phyloP scores from a whole-genome alignment of 2,329 filamentous ascomycete species.

The Fusarium sp. region DNA sequence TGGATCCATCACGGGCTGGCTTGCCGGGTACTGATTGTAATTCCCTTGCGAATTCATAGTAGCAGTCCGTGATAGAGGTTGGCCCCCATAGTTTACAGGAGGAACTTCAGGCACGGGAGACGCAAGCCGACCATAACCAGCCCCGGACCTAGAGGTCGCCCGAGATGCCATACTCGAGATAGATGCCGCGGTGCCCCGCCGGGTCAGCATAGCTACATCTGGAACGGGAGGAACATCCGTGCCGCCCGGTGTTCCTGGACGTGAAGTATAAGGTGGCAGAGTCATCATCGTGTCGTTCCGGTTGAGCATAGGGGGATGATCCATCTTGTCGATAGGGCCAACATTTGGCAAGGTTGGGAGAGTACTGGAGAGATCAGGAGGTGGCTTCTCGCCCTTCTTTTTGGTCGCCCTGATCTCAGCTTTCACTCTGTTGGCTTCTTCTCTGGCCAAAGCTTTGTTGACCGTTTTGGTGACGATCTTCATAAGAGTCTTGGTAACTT shows the following conservation, averaged over 20 bases:
- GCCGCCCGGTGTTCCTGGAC: slow-evolving; percentile 64
- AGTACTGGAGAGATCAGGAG: slow-evolving; percentile 70
- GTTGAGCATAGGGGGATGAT: slow-evolving; percentile 67
- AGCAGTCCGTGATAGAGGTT: slow-evolving; percentile 49
- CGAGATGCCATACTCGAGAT: slow-evolving; percentile 72
- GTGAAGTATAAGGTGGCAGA: slow-evolving; percentile 71
- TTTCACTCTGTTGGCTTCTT: slow-evolving; percentile 70
- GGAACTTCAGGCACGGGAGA: slow-evolving; percentile 54
- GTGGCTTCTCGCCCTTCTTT: slow-evolving; percentile 63
- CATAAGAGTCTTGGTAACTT: slow-evolving; percentile 86
- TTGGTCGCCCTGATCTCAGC: slow-evolving; percentile 63
- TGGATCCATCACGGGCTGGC: slow-evolving; percentile 24
- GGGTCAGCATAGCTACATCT: slow-evolving; percentile 60
- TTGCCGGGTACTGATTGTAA: slow-evolving; percentile 40
- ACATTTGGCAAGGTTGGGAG: slow-evolving; percentile 68
- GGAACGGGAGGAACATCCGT: slow-evolving; percentile 65
- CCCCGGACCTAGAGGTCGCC: slow-evolving; percentile 66
- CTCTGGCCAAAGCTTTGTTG: slow-evolving; percentile 86
- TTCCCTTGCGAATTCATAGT: slow-evolving; percentile 53
- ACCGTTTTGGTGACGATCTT: slow-evolving; percentile 88
- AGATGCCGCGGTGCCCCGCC: slow-evolving; percentile 67
- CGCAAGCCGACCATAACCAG: slow-evolving; percentile 60
- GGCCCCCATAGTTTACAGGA: slow-evolving; percentile 35
- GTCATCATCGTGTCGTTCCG: slow-evolving; percentile 71
- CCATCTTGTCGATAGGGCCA: slow-evolving; percentile 54